Base-by-base conservation (phyloP, 768 basidiomycete genomes). In the Boletus tylopilopsis region DNA sequence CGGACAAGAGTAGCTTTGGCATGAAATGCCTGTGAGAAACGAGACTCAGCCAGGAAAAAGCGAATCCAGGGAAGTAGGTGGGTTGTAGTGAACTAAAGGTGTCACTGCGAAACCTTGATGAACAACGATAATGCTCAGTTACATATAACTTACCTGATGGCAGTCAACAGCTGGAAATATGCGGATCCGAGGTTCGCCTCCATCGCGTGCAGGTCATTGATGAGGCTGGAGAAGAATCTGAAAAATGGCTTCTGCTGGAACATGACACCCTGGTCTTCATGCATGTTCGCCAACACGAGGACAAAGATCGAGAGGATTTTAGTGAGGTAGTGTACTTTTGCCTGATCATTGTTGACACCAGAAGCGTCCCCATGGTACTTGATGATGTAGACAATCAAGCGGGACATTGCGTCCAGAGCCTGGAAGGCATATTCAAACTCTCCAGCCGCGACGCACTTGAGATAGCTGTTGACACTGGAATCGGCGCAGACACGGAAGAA, bases 181-280 rank as follows among this genome's bases (percentile, higher is more conserved):
- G 91, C 92, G 3, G 87, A 75, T 4, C 92, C 93, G 9, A 98
- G 78, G 61, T 84, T 84, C 22, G 78, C 74, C 69, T 96, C 94
- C 59, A 98, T 85, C 24, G 84, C 70, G 56, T 92, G 87, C 30
- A 99, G 70, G 66, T 99, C 96, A 56, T 90, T 93, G 65, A 99
- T 75, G 48, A 99, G 79, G 63, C 90, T 94, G 13, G 94, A 97
- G 75, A 98, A 98, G 73, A 99, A 95, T 45, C 96, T 82, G 74
- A 94, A 95, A 76, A 97, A 98, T 0, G 96, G 95, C 68, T 97
- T 93, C 68, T 95, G 93, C 61, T 94, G 87, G 78, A 99, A 99
- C 47, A 82, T 76, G 0, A 81, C 73, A 3, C 92, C 93, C 67
- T 93, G 88, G 63, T 97, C 93, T 70, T 97, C 94, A 62, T 99